Percentiles rank a stretch among this genome's conserved stretches.
Evolutionary conservation across 73 alveolate genomes (phyloP).

Genomic region (Paramecium caudatum): DNA sequence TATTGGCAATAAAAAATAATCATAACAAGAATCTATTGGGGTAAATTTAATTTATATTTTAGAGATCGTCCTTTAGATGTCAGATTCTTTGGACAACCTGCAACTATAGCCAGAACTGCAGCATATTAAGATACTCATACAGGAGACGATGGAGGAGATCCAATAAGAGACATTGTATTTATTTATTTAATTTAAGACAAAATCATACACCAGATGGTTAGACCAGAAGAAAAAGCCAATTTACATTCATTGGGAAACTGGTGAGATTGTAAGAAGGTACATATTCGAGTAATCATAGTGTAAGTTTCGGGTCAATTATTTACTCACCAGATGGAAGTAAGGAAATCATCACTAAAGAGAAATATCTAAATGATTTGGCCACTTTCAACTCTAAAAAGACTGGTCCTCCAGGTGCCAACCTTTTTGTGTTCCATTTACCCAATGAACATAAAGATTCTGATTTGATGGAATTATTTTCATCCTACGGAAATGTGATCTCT

Average conservation of each 20-base stretch:
- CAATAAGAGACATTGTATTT: slow-evolving; percentile 44
- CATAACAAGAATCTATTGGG: slow-evolving; percentile 22
- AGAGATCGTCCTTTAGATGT: slow-evolving; percentile 53
- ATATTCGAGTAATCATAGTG: neutral
- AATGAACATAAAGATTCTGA: slow-evolving; percentile 75
- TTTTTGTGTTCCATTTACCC: slow-evolving; percentile 72
- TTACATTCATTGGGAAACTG: slow-evolving; percentile 64
- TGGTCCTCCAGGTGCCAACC: slow-evolving; percentile 77
- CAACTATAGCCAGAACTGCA: neutral
- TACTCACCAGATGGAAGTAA: slow-evolving; percentile 74
- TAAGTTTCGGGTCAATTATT: slow-evolving; percentile 67
- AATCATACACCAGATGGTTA: slow-evolving; percentile 58
- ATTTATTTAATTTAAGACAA: neutral
- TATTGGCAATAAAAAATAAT: slow-evolving; percentile 44
- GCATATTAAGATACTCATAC: slow-evolving; percentile 17
- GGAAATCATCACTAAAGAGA: slow-evolving; percentile 58
- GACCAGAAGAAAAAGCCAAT: slow-evolving; percentile 42
- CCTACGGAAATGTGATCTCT: slow-evolving; percentile 72
- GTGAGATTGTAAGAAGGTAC: slow-evolving; percentile 55
- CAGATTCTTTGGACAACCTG: slow-evolving; percentile 49
- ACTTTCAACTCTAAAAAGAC: slow-evolving; percentile 55
- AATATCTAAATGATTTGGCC: slow-evolving; percentile 12
- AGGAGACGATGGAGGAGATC: slow-evolving; percentile 39
- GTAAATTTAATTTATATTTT: neutral
- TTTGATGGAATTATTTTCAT: slow-evolving; percentile 58